Conservation (phyloP, 2,329 filamentous ascomycete genomes). For the Colletotrichum camelliae region DNA sequence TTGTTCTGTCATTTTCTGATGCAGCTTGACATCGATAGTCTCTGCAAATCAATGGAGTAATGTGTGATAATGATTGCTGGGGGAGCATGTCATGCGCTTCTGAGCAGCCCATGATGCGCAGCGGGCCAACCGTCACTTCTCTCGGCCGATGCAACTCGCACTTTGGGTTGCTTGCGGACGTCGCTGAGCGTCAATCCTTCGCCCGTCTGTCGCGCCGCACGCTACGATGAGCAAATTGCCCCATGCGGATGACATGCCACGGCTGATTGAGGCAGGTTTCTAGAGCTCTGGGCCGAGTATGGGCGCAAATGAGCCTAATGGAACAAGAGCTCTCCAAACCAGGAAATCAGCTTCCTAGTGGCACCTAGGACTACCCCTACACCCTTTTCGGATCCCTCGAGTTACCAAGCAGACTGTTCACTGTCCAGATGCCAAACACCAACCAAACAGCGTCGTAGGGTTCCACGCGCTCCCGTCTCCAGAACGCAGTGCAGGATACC, state of each 20-base stretch:
- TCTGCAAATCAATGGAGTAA: slow-evolving; percentile 21
- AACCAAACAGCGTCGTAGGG: background rate
- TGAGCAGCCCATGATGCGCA: background rate
- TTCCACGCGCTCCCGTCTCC: slow-evolving; percentile 1
- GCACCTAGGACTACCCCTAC: slow-evolving; percentile 17
- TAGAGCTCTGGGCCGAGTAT: slow-evolving; percentile 12
- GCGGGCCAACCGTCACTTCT: background rate
- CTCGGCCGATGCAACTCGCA: background rate
- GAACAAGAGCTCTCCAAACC: slow-evolving; percentile 18
- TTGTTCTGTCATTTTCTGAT: background rate
- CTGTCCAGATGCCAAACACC: background rate
- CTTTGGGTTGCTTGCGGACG: background rate
- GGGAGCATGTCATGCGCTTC: background rate
- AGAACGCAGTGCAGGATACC: background rate
- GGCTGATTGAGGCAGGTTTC: slow-evolving; percentile 22
- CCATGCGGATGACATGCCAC: slow-evolving; percentile 13
- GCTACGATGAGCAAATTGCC: slow-evolving; percentile 6
- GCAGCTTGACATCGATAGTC: slow-evolving; percentile 27
- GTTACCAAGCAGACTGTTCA: background rate
- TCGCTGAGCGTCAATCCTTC: background rate
- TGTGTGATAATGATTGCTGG: slow-evolving; percentile 23
- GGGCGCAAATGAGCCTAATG: slow-evolving; percentile 8
- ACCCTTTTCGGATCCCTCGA: background rate
- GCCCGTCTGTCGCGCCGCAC: background rate
- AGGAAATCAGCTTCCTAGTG: slow-evolving; percentile 17